phyloP scores from a whole-genome alignment of 306 rosid species.

The Glycine latifolia region DNA sequence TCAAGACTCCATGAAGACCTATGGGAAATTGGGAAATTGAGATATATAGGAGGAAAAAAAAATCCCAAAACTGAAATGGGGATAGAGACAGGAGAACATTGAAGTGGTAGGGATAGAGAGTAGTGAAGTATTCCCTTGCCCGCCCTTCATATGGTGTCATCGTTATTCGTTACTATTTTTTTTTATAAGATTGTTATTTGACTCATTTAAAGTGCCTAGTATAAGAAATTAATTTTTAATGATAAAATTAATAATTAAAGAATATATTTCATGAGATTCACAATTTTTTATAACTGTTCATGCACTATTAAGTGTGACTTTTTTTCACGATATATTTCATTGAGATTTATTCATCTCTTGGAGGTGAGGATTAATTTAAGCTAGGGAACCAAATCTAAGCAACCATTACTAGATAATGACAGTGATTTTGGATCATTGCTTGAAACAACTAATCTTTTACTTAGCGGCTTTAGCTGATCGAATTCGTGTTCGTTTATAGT shows the following conservation, averaged over 20 bases:
- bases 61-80: not conserved
- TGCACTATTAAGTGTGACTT: not conserved
- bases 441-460: not conserved
- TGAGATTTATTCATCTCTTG: not conserved
- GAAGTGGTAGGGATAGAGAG: too few relatives aligned
- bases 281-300: not conserved
- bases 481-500: not conserved
- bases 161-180: not conserved
- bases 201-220: not conserved
- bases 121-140: not conserved
- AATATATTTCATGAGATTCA: not conserved
- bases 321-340: not conserved
- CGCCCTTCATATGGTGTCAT: not conserved
- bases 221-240: not conserved
- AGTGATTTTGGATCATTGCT: not conserved
- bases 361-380: not conserved
- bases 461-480: not conserved
- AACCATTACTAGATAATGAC: not conserved
- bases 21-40: not conserved
- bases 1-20: not conserved
- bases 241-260: not conserved
- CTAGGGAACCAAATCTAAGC: conserved; percentile 10
- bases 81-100: not conserved
- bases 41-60: not conserved
- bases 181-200: not conserved